Conservation (phyloP, 345 rosid genomes). For the Passiflora organensis region DNA sequence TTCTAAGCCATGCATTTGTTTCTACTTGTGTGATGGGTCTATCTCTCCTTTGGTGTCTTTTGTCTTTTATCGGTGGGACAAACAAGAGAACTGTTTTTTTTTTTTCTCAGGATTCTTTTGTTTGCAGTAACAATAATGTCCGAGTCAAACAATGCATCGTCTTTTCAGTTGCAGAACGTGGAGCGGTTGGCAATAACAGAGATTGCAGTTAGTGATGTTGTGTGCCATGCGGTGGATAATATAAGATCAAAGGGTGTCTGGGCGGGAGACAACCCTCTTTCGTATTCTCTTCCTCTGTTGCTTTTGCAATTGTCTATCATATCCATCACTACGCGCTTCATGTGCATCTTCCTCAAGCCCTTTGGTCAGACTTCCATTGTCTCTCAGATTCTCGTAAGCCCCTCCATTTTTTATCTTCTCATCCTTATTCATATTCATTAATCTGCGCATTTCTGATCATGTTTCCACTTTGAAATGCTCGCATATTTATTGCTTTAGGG, state of each 20-base stretch:
- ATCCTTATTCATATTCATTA: not conserved
- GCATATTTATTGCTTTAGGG: too few species aligned
- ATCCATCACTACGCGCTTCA: slow-evolving; percentile 12
- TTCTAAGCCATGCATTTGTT: too few species aligned
- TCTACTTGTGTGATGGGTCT: too few species aligned
- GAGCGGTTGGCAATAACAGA: not conserved
- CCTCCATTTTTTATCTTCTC: not conserved
- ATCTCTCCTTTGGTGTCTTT: too few species aligned
- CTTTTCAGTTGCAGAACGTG: not conserved
- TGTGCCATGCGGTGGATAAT: slow-evolving; percentile 2
- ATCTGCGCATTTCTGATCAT: too few species aligned
- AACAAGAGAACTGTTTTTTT: too few species aligned
- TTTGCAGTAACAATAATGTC: not conserved
- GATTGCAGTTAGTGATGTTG: not conserved
- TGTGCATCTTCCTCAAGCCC: slow-evolving; percentile 14
- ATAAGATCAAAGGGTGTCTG: slow-evolving; percentile 10
- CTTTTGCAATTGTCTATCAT: slow-evolving; percentile 12
- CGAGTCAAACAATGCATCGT: not conserved
- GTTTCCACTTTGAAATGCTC: too few species aligned
- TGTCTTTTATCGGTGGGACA: too few species aligned
- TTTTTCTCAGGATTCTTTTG: not conserved
- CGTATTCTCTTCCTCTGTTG: slow-evolving; percentile 14
- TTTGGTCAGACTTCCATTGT: slow-evolving; percentile 19
- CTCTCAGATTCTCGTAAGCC: slow-evolving; percentile 19
- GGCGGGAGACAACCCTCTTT: slow-evolving; percentile 14